phyloP scores from a whole-genome alignment of 129 eudicot species.

The Cynara cardunculus region DNA sequence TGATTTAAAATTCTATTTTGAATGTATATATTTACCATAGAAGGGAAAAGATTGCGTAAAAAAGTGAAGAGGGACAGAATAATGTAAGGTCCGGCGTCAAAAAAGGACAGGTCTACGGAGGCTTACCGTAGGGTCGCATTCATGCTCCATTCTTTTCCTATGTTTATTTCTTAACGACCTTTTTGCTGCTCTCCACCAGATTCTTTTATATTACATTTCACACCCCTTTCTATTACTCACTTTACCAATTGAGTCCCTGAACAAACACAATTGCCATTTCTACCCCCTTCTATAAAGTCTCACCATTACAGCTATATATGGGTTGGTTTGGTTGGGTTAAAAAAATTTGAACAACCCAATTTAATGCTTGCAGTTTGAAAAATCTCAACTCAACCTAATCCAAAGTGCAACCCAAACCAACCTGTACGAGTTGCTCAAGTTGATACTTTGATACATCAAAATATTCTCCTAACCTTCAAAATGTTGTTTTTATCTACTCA shows the following conservation, averaged over 20 bases:
- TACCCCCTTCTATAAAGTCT: constrained; percentile 5
- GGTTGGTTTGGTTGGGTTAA: no score
- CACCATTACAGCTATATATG: no score
- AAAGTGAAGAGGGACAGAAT: constrained; percentile 28
- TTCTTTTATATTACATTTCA: not conserved
- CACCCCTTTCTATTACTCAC: not conserved
- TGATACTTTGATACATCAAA: no score
- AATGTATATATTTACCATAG: not conserved
- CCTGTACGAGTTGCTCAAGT: no score
- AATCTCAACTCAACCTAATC: no score
- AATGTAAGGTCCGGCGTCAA: constrained; percentile 18
- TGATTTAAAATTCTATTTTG: no score
- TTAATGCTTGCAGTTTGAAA: no score
- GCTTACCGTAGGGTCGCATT: constrained; percentile 29
- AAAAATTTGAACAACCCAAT: no score
- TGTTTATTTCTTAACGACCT: constrained; percentile 22
- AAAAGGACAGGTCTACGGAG: constrained; percentile 25
- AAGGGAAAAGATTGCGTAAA: not conserved
- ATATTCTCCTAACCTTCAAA: no score
- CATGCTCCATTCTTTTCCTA: constrained; percentile 16
- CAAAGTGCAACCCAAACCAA: no score
- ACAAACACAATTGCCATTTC: not conserved
- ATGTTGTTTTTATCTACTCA: no score
- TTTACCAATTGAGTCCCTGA: not conserved
- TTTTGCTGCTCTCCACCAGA: constrained; percentile 13